These are phyloP conservation scores for Phaeomoniella chlamydospora DNA, from an alignment of 2,329 filamentous ascomycete species.

Conservation along the genomic window DNA sequence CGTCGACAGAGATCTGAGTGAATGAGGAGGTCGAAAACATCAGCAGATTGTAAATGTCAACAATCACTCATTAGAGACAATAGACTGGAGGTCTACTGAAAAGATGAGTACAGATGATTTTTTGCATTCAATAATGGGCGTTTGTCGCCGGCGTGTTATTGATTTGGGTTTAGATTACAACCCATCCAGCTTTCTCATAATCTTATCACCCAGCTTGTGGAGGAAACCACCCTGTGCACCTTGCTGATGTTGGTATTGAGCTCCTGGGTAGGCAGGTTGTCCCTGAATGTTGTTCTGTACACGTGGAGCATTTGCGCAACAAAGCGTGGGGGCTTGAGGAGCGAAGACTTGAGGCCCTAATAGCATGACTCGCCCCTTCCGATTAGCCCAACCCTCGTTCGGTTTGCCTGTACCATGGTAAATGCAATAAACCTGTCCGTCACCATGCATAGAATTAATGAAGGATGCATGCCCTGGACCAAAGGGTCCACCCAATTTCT, in stretches of 20 bases:
- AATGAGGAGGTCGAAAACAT: no score
- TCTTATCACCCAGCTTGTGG: background rate
- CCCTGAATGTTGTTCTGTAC: background rate
- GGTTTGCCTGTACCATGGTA: slow-evolving; percentile 10
- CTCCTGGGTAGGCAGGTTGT: slow-evolving; percentile 1
- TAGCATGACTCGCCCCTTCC: slow-evolving; percentile 9
- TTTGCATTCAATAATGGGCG: no score
- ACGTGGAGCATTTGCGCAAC: slow-evolving; percentile 6
- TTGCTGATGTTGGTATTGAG: background rate
- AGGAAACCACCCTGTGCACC: background rate
- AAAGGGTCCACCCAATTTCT: slow-evolving; percentile 8
- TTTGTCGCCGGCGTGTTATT: no score
- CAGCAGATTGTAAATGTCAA: no score
- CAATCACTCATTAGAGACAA: no score
- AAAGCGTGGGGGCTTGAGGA: slow-evolving; percentile 5
- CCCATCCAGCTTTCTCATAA: background rate
- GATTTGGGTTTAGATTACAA: no score
- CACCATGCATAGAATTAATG: slow-evolving; percentile 5
- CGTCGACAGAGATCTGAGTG: no score
- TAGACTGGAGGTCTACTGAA: no score
- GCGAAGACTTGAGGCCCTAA: slow-evolving; percentile 6
- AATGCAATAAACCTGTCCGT: slow-evolving; percentile 9
- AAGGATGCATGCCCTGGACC: slow-evolving; percentile 12
- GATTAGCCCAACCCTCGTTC: slow-evolving; percentile 10
- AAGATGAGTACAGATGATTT: no score